phyloP scores from a whole-genome alignment of 441 rosid species.

The Arabidopsis hybrid region DNA sequence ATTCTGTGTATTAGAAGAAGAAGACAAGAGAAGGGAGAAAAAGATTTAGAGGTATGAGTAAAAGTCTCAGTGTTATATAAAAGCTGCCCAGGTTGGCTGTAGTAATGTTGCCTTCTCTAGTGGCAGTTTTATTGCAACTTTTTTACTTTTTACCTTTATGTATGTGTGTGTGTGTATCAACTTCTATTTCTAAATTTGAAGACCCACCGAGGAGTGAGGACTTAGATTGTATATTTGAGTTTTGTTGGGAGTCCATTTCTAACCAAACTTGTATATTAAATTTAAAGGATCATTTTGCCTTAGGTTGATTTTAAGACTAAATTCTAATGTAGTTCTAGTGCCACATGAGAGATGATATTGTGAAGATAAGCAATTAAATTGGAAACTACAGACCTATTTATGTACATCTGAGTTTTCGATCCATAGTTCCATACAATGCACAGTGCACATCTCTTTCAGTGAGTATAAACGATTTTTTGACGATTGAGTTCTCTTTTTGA shows the following conservation, averaged over 20 bases:
- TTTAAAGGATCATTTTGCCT: too few relatives aligned
- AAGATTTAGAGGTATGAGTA: slow-evolving; percentile 31
- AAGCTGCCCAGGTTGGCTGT: slow-evolving; percentile 99
- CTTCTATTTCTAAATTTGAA: slow-evolving; percentile 33
- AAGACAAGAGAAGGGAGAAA: slow-evolving; percentile 37
- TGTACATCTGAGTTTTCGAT: too few relatives aligned
- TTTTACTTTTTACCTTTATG: not conserved
- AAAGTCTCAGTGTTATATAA: slow-evolving; percentile 33
- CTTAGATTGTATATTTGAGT: slow-evolving; percentile 40
- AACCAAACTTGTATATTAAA: slow-evolving; percentile 21
- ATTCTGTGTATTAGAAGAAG: slow-evolving; percentile 63
- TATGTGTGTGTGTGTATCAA: slow-evolving; percentile 32
- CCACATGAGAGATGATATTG: not conserved
- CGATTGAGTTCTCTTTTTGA: too few relatives aligned
- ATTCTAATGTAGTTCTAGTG: not conserved
- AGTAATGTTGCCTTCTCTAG: slow-evolving; percentile 90
- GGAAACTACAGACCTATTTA: too few relatives aligned
- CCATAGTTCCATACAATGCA: too few relatives aligned
- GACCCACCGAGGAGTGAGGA: slow-evolving; percentile 45
- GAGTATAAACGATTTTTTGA: too few relatives aligned
- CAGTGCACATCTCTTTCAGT: too few relatives aligned
- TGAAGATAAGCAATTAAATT: not conserved
- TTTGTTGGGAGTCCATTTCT: slow-evolving; percentile 21
- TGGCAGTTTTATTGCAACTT: slow-evolving; percentile 69
- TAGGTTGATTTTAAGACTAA: not conserved